phyloP scores from a whole-genome alignment of 805 yeast species.

The Saccharomycopsis fibuligera region DNA sequence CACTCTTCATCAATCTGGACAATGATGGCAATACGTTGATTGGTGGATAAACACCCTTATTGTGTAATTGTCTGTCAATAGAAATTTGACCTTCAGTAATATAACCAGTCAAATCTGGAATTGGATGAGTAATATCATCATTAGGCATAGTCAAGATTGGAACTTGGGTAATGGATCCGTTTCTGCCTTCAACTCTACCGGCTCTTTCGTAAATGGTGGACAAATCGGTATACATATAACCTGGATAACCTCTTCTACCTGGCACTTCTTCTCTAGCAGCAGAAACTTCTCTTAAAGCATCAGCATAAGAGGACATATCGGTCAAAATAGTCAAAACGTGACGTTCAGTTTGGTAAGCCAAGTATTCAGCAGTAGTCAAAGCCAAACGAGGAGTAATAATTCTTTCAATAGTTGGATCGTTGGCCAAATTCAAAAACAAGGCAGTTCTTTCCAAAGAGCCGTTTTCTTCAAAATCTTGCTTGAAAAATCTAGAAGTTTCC shows the following conservation, averaged over 20 bases:
- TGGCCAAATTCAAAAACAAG: constrained; percentile 92
- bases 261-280: constrained; percentile 99
- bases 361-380: constrained; percentile 94
- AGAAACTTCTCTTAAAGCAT: constrained; percentile 98
- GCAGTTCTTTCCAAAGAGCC: constrained; percentile 98
- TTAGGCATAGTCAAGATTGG: constrained; percentile 99
- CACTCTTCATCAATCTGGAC: constrained; percentile 97
- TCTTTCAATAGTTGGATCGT: constrained; percentile 99
- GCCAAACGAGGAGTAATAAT: constrained; percentile 99
- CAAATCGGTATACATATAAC: constrained; percentile 99
- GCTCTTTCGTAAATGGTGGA: constrained; percentile 99
- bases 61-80: constrained; percentile 91
- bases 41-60: constrained; percentile 98
- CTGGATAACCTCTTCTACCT: constrained; percentile 99
- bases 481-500: constrained; percentile 97
- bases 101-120: constrained; percentile 99
- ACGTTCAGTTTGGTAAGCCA: constrained; percentile 98
- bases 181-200: constrained; percentile 99
- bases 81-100: constrained; percentile 99
- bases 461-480: constrained; percentile 98
- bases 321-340: constrained; percentile 97
- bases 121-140: constrained; percentile 99
- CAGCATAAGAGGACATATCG: constrained; percentile 99
- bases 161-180: constrained; percentile 98
- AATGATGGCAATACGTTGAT: constrained; percentile 96